Conservation (phyloP, 208 protist genomes). For the Kentomonas sorsogonicus region DNA sequence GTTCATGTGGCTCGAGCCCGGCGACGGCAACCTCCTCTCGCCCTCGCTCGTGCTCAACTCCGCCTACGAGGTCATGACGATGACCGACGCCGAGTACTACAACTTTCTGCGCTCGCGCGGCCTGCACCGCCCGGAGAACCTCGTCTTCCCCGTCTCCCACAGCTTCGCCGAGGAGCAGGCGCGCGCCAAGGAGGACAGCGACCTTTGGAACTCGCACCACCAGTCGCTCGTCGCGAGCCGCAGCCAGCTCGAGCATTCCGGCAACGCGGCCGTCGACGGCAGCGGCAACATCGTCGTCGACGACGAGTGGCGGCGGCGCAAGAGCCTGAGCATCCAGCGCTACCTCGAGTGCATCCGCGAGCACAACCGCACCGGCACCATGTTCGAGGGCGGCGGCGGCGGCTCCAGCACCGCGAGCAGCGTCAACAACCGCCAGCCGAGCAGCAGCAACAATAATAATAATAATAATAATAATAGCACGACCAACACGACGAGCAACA, state of each 20-base stretch:
- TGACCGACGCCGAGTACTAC: constrained; percentile 40
- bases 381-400: constrained; percentile 5
- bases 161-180: constrained; percentile 14
- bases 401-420: background rate
- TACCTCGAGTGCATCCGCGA: constrained; percentile 11
- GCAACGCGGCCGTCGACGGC: background rate
- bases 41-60: constrained; percentile 26
- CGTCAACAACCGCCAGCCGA: no score
- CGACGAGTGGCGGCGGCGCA: background rate
- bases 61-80: constrained; percentile 34
- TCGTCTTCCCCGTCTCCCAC: constrained; percentile 31
- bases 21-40: constrained; percentile 47
- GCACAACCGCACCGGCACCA: constrained; percentile 8
- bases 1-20: constrained; percentile 40
- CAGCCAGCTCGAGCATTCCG: no score
- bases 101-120: constrained; percentile 22
- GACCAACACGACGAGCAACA: background rate
- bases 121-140: constrained; percentile 13
- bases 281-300: background rate
- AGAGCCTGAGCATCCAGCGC: background rate
- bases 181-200: constrained; percentile 15
- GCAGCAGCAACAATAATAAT: no score
- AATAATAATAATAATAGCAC: no score
- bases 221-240: no score
- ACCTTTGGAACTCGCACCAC: background rate